Conservation (phyloP, 2,329 filamentous ascomycete genomes). For the Aaosphaeria arxii region DNA sequence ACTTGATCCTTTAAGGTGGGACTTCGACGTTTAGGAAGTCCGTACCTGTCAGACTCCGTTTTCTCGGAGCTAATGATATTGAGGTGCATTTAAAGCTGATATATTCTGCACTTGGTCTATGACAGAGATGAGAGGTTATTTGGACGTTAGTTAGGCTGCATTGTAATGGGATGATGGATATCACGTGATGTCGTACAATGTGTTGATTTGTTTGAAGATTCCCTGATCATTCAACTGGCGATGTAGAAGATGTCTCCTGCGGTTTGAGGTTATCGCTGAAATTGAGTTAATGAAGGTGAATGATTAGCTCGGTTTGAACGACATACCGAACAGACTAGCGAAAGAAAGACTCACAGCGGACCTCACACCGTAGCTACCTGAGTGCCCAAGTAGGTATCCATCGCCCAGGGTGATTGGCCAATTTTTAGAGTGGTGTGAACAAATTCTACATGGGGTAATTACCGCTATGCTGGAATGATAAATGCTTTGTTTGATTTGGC, state of each 20-base stretch:
- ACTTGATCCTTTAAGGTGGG: conserved; percentile 5
- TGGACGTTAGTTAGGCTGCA: conserved; percentile 11
- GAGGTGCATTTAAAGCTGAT: conserved; percentile 9
- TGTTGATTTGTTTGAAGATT: neutral
- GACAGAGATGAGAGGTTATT: conserved; percentile 7
- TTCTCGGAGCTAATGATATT: conserved; percentile 12
- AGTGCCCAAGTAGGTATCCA: no score
- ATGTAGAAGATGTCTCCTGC: conserved; percentile 5
- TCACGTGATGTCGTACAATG: conserved; percentile 17
- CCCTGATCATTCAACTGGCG: conserved; percentile 12
- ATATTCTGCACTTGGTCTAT: conserved; percentile 7
- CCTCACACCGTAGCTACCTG: no score
- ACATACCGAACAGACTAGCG: no score
- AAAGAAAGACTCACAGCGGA: no score
- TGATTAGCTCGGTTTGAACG: no score
- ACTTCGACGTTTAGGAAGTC: conserved; percentile 7
- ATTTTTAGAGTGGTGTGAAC: no score
- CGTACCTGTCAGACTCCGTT: conserved; percentile 8
- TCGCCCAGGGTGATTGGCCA: no score
- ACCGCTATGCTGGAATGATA: no score
- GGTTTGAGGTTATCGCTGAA: neutral
- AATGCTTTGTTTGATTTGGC: no score
- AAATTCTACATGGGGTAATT: no score
- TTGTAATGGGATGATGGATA: conserved; percentile 7
- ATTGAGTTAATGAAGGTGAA: no score